Percentiles rank a stretch among this genome's conserved stretches.
These are phyloP conservation scores for Exsudoporus frostii DNA, from an alignment of 768 basidiomycete genomes.

Conservation along the genomic window DNA sequence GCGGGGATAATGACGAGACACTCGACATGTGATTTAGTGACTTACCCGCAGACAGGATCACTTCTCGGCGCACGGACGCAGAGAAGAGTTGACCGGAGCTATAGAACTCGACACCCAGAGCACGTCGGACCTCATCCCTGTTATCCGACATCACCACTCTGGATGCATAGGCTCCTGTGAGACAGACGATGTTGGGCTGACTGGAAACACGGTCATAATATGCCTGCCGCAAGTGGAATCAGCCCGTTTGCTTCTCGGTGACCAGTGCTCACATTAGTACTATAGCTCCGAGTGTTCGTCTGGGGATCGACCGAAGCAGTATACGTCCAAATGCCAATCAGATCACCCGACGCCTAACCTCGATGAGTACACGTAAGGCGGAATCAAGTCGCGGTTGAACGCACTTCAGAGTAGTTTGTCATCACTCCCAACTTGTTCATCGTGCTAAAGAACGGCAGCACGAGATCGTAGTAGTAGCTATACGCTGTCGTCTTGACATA, in stretches of 20 bases:
- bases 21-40: neutral
- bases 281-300: constrained; percentile 15
- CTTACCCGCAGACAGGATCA: constrained; percentile 20
- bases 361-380: neutral
- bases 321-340: constrained; percentile 17
- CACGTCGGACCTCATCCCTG: neutral
- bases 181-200: constrained; percentile 21
- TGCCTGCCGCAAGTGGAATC: constrained; percentile 1
- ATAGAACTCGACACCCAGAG: constrained; percentile 23
- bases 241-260: neutral
- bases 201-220: constrained; percentile 18
- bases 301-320: constrained; percentile 15
- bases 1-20: neutral
- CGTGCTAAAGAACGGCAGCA: constrained; percentile 12
- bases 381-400: neutral
- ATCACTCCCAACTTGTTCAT: constrained; percentile 15
- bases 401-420: constrained; percentile 13
- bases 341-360: constrained; percentile 11
- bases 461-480: constrained; percentile 16
- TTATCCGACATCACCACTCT: constrained; percentile 16
- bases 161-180: constrained; percentile 26
- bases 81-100: constrained; percentile 15
- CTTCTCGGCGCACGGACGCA: constrained; percentile 15
- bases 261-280: constrained; percentile 11
- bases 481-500: constrained; percentile 16